A percentile compares a stretch with the other conserved stretches of the same genome.
Evolutionary conservation across 2,329 filamentous ascomycete species (phyloP).

Genomic region (Aspergillus hortae): DNA sequence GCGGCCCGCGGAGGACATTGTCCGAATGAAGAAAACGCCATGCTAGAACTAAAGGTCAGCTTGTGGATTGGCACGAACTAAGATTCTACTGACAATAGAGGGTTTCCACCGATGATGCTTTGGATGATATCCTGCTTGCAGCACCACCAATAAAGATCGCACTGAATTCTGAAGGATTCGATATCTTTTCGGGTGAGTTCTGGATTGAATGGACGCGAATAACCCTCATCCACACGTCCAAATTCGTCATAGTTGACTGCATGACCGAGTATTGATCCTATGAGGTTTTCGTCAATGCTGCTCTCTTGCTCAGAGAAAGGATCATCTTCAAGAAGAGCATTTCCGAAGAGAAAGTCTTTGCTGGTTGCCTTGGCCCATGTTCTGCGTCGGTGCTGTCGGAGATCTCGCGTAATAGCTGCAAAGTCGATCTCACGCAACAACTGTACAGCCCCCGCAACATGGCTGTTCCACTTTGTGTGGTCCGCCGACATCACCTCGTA

Average conservation of each 20-base stretch:
- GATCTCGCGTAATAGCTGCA: slow-evolving; percentile 65
- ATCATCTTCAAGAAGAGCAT: slow-evolving; percentile 38
- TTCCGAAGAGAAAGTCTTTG: slow-evolving; percentile 26
- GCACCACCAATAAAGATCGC: slow-evolving; percentile 95
- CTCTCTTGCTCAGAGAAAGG: slow-evolving; percentile 42
- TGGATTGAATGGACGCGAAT: slow-evolving; percentile 22
- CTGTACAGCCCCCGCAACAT: slow-evolving; percentile 78
- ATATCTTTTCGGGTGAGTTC: slow-evolving; percentile 58
- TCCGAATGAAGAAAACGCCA: slow-evolving; percentile 77
- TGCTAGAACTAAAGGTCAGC: slow-evolving; percentile 47
- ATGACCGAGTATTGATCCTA: slow-evolving; percentile 57
- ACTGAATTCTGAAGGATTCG: slow-evolving; percentile 73
- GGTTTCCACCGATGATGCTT: slow-evolving; percentile 80
- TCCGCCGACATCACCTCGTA: slow-evolving; percentile 95
- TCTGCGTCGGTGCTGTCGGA: slow-evolving; percentile 61
- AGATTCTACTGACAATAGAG: slow-evolving; percentile 66
- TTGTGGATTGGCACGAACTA: not conserved
- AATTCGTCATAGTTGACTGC: slow-evolving; percentile 57
- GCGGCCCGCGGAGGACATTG: slow-evolving; percentile 82
- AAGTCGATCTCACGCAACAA: slow-evolving; percentile 81
- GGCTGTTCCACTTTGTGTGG: slow-evolving; percentile 92
- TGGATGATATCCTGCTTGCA: slow-evolving; percentile 92
- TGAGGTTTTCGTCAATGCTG: slow-evolving; percentile 54
- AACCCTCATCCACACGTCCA: slow-evolving; percentile 45
- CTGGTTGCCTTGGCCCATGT: slow-evolving; percentile 28